Percentiles rank a stretch among this genome's conserved stretches.
These are phyloP conservation scores for Paramecium primaurelia DNA, from an alignment of 73 alveolate species.

Conservation along the genomic window DNA sequence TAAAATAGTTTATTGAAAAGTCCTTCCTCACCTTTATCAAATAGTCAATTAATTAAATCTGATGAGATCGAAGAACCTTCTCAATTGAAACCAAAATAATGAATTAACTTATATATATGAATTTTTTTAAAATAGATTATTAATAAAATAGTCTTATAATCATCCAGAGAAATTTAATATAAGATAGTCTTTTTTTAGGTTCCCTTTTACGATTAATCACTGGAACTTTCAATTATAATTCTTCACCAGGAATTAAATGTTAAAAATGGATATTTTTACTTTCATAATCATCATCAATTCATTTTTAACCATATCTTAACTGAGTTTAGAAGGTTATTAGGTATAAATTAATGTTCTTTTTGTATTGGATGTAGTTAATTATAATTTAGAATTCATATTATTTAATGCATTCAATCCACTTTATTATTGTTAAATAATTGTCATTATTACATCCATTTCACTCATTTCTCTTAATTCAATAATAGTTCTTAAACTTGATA, in stretches of 20 bases:
- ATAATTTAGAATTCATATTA: background rate
- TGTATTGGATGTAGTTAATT: background rate
- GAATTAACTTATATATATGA: background rate
- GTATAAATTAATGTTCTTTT: background rate
- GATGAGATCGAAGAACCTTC: background rate
- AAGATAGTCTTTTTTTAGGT: constrained; percentile 20
- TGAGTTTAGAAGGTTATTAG: background rate
- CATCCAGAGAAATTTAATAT: background rate
- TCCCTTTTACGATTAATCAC: background rate
- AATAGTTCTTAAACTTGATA: constrained; percentile 18
- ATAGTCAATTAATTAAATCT: background rate
- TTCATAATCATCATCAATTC: constrained; percentile 46
- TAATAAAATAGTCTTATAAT: background rate
- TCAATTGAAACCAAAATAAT: background rate
- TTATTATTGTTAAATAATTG: constrained; percentile 2
- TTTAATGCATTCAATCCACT: constrained; percentile 6
- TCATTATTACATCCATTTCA: constrained; percentile 49
- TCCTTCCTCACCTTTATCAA: background rate
- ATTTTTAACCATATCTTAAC: background rate
- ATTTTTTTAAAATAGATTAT: background rate
- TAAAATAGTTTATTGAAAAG: background rate
- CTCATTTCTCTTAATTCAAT: constrained; percentile 34
- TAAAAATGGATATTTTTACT: background rate
- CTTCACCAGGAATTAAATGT: constrained; percentile 33
- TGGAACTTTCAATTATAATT: background rate